phyloP scores from a whole-genome alignment of 371 early-diverging fungal genomes.

The Coemansia linderi region DNA sequence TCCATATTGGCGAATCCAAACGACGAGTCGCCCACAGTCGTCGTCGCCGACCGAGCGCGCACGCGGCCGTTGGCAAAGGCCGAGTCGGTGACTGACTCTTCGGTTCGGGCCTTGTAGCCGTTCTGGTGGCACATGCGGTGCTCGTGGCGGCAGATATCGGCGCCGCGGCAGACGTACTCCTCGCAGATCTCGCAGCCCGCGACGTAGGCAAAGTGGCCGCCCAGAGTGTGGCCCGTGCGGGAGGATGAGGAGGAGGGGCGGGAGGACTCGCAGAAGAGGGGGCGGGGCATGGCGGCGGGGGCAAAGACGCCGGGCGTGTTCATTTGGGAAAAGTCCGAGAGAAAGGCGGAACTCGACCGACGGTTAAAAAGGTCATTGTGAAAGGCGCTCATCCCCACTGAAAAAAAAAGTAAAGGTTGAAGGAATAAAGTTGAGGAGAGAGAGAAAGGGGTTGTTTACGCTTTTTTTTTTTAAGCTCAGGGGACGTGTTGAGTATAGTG shows the following conservation, averaged over 20 bases:
- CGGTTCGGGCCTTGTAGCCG: conserved; percentile 27
- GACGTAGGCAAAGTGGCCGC: conserved; percentile 40
- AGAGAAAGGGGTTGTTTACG: neutral
- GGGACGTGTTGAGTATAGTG: neutral
- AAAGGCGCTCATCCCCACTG: conserved; percentile 35
- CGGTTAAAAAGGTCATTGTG: conserved; percentile 51
- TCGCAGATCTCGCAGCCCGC: conserved; percentile 47
- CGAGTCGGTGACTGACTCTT: conserved; percentile 40
- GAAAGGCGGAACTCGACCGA: conserved; percentile 32
- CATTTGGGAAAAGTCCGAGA: conserved; percentile 36
- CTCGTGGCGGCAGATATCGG: conserved; percentile 40
- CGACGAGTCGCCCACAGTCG: conserved; percentile 38
- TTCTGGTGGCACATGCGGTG: conserved; percentile 40
- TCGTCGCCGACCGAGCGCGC: conserved; percentile 42
- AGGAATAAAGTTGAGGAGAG: neutral
- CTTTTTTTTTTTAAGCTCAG: neutral
- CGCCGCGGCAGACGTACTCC: conserved; percentile 34
- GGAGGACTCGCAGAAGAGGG: conserved; percentile 26
- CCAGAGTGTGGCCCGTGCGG: neutral
- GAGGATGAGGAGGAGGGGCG: conserved; percentile 22
- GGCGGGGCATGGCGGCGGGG: conserved; percentile 41
- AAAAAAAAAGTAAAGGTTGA: neutral
- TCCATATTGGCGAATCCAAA: conserved; percentile 51
- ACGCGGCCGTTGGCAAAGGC: conserved; percentile 39
- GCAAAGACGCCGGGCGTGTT: conserved; percentile 40